Base-by-base conservation (phyloP, 306 rosid species). In the Inga leiocalycina region DNA sequence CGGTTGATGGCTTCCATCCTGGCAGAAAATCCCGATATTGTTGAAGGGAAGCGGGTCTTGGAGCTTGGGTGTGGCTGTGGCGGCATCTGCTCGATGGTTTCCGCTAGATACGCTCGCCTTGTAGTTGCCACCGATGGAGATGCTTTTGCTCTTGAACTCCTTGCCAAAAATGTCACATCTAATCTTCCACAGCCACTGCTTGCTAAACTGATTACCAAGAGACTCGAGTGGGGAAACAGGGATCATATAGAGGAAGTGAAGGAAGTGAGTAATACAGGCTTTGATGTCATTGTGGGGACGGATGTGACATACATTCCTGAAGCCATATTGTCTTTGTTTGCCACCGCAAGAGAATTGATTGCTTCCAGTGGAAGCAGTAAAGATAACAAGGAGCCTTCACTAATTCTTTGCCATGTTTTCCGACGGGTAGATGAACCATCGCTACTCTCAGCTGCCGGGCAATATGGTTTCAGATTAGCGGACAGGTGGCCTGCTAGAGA, bases 81-180 rank as follows among this genome's bases (percentile, higher is more conserved):
- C 10, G 97, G 97, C 48, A 89, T 96, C 75, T 96, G 98, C 89
- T 92, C 98, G 1, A 92, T 96, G 99, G 82, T 91, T 78, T 91
- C 97, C 51, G 88, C 88, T 54, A 78, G 34, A 30, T 81, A 85
- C 45, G 94, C 98, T 24, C 90, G 89, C 75, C 90, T 77, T 30
- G 97, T 92, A 14, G 88, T 91, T 16, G 93, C 97, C 69, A 93
- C 99, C 0, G 99, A 96, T 45, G 99, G 98, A 80, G 99, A 96
- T 86, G 62, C 83, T 43, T 82, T 77, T 67, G 86, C 97, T 24
- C 97, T 96, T 11, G 82, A 90, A 68, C 90, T 94, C n/a, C 85
- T 94, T 27, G 70, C 81, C 44, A 89, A 86, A 87, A 96, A 94
- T 44, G 86, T 96, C 70, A 83, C 79, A 14, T 86, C 92, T 1